Conservation (phyloP, 768 basidiomycete genomes). For the Pilatotrama ljubarskyi region DNA sequence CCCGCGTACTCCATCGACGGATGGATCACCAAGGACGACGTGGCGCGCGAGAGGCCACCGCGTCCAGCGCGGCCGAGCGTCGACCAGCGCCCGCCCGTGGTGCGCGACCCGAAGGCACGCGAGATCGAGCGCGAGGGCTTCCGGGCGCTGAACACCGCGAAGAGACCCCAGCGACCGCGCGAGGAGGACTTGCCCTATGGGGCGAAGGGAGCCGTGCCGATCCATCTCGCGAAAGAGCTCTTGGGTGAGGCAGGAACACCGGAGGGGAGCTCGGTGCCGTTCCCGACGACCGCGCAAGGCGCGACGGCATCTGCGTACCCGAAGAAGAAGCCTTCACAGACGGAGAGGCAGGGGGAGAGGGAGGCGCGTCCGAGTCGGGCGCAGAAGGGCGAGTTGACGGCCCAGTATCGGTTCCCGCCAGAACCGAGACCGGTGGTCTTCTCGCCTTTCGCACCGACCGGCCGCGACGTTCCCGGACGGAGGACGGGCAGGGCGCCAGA, state of each 20-base stretch:
- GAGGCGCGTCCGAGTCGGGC: not conserved
- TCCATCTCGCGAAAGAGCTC: too few relatives aligned
- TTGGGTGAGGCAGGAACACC: too few relatives aligned
- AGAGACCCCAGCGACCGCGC: slow-evolving; percentile 10
- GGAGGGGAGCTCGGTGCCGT: not conserved
- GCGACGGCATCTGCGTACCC: not conserved
- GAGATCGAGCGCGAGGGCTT: not conserved
- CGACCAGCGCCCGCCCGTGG: not conserved
- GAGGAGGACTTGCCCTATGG: slow-evolving; percentile 16
- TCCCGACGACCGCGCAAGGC: not conserved
- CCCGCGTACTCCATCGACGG: not conserved
- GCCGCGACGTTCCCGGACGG: not conserved
- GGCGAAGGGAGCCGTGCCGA: slow-evolving; percentile 6
- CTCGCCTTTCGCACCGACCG: not conserved
- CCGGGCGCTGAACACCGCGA: not conserved
- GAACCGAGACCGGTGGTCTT: not conserved
- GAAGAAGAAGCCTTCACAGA: not conserved
- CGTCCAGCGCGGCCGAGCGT: not conserved
- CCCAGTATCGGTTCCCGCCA: not conserved
- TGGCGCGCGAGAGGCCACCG: not conserved
- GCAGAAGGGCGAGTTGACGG: not conserved
- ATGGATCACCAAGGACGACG: not conserved
- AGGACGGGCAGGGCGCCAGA: not conserved
- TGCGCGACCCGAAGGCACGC: not conserved
- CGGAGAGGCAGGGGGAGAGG: not conserved